Base-by-base conservation (phyloP, 768 basidiomycete genomes). In the Pleurotus platypus region DNA sequence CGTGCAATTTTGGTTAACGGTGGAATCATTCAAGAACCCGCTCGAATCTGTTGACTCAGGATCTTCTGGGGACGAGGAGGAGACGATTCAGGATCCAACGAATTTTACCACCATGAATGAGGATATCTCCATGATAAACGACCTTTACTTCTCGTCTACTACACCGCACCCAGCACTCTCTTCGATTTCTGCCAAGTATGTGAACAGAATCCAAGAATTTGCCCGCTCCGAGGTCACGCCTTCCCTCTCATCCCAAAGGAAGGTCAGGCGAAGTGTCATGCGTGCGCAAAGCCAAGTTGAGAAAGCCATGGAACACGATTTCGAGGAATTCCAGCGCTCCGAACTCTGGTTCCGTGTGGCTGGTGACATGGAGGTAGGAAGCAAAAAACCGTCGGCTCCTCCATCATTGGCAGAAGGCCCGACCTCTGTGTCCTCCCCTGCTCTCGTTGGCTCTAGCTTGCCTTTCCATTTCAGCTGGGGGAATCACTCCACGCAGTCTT, bases 11-110 rank as follows among this genome's bases (percentile, higher is more conserved):
- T 98, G 96, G 96, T 77, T 98, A 1, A 93, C 94, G 0, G 92
- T 98, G 2, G 94, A 99, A 72, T 93, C 92, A 57, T 96, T 98
- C 80, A 98, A 98, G 73, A 93, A 96, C 62, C 97, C 97, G 0
- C 72, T 99, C 24, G 95, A 97, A 69, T 82, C 85, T 2, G 80
- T 89, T 4, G 88, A 93, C 61, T 88, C 84, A 35, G 84, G 84
- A 50, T 85, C 84, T 12, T 85, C 85, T 27, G 82, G 83, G 42
- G 77, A 80, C 50, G 80, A 86, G 47, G 75, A 78, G 57, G 82
- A 84, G 55, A 69, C 74, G 12, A 74, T 83, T 11, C 79, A 83
- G 56, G 83, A 81, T 57, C 70, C 78, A 35, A 78, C 81, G 1
- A 77, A 77, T 5, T 82, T 80, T 1, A 75, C 79, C 4, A 92